Conservation (phyloP, 129 eudicot species). For the Artemisia annua region DNA sequence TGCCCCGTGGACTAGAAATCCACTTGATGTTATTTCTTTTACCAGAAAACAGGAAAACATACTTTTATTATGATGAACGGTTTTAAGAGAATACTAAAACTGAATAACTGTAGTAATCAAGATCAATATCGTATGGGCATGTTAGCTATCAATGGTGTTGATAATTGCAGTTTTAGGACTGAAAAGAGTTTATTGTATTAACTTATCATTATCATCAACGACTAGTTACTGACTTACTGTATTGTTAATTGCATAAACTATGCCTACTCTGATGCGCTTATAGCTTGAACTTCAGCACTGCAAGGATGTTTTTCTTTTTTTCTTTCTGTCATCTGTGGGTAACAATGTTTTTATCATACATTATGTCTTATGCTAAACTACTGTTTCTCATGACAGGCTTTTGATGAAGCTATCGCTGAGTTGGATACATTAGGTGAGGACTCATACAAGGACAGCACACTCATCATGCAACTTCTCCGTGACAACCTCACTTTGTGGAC, state of each 20-base stretch:
- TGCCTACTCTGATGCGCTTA: neutral
- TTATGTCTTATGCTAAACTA: neutral
- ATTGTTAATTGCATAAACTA: neutral
- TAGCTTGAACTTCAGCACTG: neutral
- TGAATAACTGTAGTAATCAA: too few relatives aligned
- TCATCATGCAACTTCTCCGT: slow-evolving; percentile 94
- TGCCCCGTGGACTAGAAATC: too few relatives aligned
- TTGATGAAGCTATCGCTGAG: slow-evolving; percentile 94
- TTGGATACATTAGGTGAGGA: slow-evolving; percentile 93
- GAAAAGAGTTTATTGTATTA: neutral
- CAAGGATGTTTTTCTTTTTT: neutral
- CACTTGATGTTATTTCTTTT: too few relatives aligned
- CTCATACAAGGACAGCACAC: slow-evolving; percentile 96
- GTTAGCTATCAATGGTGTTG: neutral
- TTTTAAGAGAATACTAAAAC: too few relatives aligned
- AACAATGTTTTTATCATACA: neutral
- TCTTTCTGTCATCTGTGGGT: neutral
- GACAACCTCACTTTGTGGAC: slow-evolving; percentile 95
- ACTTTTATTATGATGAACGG: too few relatives aligned
- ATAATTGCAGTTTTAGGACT: neutral
- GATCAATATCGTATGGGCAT: neutral
- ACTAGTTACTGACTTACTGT: neutral
- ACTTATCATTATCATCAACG: neutral
- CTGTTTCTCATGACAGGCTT: slow-evolving; percentile 55
- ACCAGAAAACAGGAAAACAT: too few relatives aligned